phyloP scores from a whole-genome alignment of 1,284 basidiomycete species.

The Somion occarium region DNA sequence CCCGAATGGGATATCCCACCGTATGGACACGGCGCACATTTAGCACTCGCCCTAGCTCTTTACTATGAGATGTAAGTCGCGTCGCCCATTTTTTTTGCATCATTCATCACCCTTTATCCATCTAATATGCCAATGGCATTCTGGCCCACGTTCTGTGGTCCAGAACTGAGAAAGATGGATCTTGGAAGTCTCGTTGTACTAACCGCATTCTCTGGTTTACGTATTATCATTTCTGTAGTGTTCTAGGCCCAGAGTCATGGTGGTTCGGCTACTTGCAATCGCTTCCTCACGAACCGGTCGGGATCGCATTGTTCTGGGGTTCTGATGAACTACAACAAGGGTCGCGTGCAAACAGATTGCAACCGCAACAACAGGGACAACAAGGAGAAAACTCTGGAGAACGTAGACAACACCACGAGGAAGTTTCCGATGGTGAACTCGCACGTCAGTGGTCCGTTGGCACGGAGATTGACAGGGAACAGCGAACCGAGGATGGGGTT shows the following conservation, averaged over 20 bases:
- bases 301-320: conserved; percentile 66
- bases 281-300: conserved; percentile 46
- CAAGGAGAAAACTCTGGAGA: background rate
- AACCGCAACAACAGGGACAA: conserved; percentile 13
- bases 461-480: conserved; percentile 22
- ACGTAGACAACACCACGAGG: conserved; percentile 21
- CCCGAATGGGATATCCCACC: conserved; percentile 28
- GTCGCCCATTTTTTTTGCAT: conserved; percentile 1
- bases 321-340: conserved; percentile 17
- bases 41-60: conserved; percentile 57
- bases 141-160: background rate
- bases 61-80: conserved; percentile 57
- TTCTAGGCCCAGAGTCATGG: conserved; percentile 39
- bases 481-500: conserved; percentile 16
- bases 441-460: conserved; percentile 19
- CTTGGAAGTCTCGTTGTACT: background rate
- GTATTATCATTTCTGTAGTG: conserved; percentile 24
- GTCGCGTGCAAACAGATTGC: background rate
- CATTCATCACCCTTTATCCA: too few relatives aligned
- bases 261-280: conserved; percentile 71
- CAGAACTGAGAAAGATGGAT: background rate
- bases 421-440: conserved; percentile 26
- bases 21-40: conserved; percentile 53
- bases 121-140: too few relatives aligned
- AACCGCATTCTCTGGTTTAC: background rate